These are phyloP conservation scores for Gossypium lobatum DNA, from an alignment of 441 rosid species.

Conservation along the genomic window DNA sequence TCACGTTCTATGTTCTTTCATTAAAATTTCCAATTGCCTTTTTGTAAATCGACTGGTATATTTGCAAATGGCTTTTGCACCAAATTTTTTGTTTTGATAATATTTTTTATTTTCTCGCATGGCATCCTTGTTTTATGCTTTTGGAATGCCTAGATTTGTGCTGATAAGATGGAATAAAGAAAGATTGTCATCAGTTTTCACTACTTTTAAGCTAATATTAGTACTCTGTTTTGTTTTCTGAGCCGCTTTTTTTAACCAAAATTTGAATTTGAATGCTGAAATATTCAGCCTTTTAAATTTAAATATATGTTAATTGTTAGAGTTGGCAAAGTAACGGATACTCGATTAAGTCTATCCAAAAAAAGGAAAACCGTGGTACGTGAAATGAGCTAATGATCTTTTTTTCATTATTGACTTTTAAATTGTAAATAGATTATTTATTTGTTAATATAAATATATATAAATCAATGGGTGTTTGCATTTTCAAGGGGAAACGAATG, in stretches of 20 bases:
- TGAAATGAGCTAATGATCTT: background rate
- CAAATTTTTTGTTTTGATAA: background rate
- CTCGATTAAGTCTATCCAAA: background rate
- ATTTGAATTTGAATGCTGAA: no score
- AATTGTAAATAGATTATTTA: no score
- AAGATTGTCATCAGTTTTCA: background rate
- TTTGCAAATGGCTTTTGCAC: background rate
- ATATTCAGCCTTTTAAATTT: no score
- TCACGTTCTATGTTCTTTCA: background rate
- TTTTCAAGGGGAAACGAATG: background rate
- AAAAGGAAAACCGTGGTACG: background rate
- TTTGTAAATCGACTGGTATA: background rate
- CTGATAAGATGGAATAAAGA: background rate
- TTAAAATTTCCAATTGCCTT: background rate
- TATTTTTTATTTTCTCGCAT: background rate
- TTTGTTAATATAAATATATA: background rate
- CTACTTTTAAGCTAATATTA: background rate
- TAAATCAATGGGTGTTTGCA: background rate
- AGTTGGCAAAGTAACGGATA: no score
- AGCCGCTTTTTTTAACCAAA: no score
- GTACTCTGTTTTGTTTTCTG: background rate
- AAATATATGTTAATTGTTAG: no score
- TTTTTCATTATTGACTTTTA: background rate
- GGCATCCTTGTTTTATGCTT: background rate
- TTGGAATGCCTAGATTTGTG: conserved; percentile 1